These are phyloP conservation scores for Botrytis paeoniae DNA, from an alignment of 2,329 filamentous ascomycete species.

Conservation along the genomic window DNA sequence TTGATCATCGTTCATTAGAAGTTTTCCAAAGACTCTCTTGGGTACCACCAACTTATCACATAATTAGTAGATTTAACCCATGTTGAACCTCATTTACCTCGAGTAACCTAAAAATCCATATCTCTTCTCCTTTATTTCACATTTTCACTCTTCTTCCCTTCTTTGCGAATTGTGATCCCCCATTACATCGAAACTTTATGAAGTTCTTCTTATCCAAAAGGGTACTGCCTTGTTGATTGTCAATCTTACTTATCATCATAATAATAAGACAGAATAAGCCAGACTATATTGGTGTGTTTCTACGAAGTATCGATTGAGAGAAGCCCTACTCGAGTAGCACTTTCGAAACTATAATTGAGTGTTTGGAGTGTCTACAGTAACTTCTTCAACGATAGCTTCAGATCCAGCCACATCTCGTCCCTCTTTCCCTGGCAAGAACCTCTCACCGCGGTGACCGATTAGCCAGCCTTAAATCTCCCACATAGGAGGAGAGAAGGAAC, in stretches of 20 bases:
- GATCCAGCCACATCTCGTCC: neutral
- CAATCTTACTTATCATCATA: neutral
- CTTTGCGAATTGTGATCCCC: conserved; percentile 5
- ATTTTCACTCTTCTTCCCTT: neutral
- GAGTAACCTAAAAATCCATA: neutral
- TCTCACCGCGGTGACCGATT: neutral
- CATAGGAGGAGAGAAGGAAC: neutral
- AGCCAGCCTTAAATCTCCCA: neutral
- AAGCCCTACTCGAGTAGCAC: neutral
- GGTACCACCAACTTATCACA: neutral
- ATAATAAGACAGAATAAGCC: neutral
- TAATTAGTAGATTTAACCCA: conserved; percentile 2
- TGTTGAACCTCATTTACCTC: conserved; percentile 18
- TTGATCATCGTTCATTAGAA: neutral
- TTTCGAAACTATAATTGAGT: conserved; percentile 2
- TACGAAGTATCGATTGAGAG: neutral
- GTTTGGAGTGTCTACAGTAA: neutral
- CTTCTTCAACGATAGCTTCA: neutral
- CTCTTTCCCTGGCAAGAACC: neutral
- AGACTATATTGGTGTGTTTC: neutral
- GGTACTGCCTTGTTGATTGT: neutral
- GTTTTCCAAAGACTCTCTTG: neutral
- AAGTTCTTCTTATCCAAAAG: neutral
- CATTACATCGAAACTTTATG: neutral
- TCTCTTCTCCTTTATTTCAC: conserved; percentile 3